Conservation (phyloP, 169 alveolate genomes). For the Plasmodium billcollinsi region DNA sequence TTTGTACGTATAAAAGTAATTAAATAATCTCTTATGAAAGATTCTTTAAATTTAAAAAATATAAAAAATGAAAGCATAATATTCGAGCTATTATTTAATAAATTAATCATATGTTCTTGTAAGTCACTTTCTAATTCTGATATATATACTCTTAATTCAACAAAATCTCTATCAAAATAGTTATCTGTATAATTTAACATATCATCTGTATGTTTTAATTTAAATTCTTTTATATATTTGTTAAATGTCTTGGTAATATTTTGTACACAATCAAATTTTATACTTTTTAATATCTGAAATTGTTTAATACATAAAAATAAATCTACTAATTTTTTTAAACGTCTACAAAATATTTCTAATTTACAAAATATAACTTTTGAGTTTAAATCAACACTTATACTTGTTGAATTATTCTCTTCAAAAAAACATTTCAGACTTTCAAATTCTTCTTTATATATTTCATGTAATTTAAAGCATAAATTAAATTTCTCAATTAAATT, state of each 20-base stretch:
- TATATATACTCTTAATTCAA: conserved; percentile 95
- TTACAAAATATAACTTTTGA: conserved; percentile 96
- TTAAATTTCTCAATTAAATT: conserved; percentile 93
- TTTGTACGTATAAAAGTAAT: conserved; percentile 41
- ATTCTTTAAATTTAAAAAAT: conserved; percentile 62
- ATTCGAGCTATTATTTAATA: conserved; percentile 92
- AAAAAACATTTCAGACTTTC: conserved; percentile 92
- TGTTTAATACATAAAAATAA: conserved; percentile 95
- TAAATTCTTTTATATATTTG: conserved; percentile 85
- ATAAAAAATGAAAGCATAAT: conserved; percentile 89
- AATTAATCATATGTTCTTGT: conserved; percentile 86
- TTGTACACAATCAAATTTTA: conserved; percentile 95
- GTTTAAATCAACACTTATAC: conserved; percentile 96
- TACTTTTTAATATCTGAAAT: conserved; percentile 92
- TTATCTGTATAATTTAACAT: conserved; percentile 94
- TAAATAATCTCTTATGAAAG: conserved; percentile 54
- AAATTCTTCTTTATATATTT: conserved; percentile 94
- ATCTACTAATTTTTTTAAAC: conserved; percentile 95
- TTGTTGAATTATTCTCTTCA: conserved; percentile 94
- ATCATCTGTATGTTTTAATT: conserved; percentile 85
- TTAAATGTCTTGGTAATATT: conserved; percentile 91
- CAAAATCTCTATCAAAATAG: conserved; percentile 97
- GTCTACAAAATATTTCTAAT: conserved; percentile 96
- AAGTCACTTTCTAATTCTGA: conserved; percentile 86
- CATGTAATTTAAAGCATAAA: conserved; percentile 93